These are phyloP conservation scores for Zychaea mexicana DNA, from an alignment of 371 early-diverging fungal species.

Conservation along the genomic window DNA sequence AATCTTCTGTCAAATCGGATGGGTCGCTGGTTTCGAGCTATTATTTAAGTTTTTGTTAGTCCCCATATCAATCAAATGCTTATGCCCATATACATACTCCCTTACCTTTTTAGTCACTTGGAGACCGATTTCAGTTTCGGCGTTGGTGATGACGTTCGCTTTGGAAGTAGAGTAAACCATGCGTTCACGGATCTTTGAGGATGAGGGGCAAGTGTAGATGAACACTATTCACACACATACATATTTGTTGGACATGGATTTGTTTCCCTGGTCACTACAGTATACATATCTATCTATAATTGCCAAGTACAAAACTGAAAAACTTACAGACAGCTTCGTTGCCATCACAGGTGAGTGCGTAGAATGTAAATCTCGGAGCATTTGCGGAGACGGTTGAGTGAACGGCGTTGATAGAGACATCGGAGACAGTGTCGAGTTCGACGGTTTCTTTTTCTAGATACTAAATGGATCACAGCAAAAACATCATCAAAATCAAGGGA, in stretches of 20 bases:
- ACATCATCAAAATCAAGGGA: too few relatives aligned
- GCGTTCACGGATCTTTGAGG: conserved; percentile 80
- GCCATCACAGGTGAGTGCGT: conserved; percentile 48
- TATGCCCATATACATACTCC: not conserved
- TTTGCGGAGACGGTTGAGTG: conserved; percentile 45
- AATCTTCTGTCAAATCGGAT: conserved; percentile 60
- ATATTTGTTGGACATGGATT: not conserved
- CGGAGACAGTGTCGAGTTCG: conserved; percentile 47
- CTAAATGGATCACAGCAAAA: too few relatives aligned
- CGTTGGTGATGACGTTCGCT: conserved; percentile 56
- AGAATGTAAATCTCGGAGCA: conserved; percentile 75
- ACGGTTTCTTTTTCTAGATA: conserved; percentile 58
- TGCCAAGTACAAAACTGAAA: not conserved
- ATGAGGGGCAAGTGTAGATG: conserved; percentile 80
- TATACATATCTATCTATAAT: too few relatives aligned
- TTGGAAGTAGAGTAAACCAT: conserved; percentile 87
- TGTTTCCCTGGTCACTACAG: too few relatives aligned
- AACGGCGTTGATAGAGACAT: conserved; percentile 46
- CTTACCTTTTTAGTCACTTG: conserved; percentile 67
- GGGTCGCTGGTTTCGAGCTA: conserved; percentile 74
- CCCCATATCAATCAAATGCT: not conserved
- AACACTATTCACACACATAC: conserved; percentile 53
- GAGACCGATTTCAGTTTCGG: conserved; percentile 54
- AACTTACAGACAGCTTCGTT: conserved; percentile 49
- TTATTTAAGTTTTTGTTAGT: not conserved